Base-by-base conservation (phyloP, 148 eudicot species). In the Vaccinium myrtillus region DNA sequence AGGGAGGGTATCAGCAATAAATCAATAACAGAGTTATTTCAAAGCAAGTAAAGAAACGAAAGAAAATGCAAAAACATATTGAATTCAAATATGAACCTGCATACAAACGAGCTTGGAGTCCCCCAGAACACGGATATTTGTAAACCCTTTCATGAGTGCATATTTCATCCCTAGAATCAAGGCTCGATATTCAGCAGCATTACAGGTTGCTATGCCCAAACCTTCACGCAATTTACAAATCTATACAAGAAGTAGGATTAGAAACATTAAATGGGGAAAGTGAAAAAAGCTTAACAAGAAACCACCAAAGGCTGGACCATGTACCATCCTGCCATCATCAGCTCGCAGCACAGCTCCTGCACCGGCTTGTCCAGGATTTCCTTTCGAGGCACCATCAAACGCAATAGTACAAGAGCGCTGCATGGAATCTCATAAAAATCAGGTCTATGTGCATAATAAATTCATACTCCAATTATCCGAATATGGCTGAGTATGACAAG, bases 321-420 rank as follows among this genome's bases (percentile, higher is more conserved):
- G 58, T 84, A 96, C 98, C 94, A 92, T 71, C 81, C 81, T 90
- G 85, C 99, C 97, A 91, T 91, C 92, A 87, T 79, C 82, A 77
- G 90, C 76, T 87, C 93, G 90, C 81, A 96, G 87, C 81, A 96
- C 92, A 82, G 89, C 99, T 84, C 99, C 99, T 75, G 97, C 98
- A 85, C 99, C 99, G 85, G 99, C 92, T 94, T 76, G 92, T 82
- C 99, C 98, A 74, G 98, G 99, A 90, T 96, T 94, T 82, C 98
- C 99, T 89, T 94, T 96, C 82, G 98, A 94, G 74, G 99, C 98
- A 86, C 98, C 99, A 90, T 96, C 99, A 89, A 96, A 96, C 87
- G 93, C 97, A 79, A 94, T 80, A 81, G 90, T 88, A 87, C 99
- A 96, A n/a, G 91, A 88, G 50, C 83, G 84, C 93, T 94, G 90